Base-by-base conservation (phyloP, 2,329 filamentous ascomycete genomes). In the Sclerotiophoma versabilis region DNA sequence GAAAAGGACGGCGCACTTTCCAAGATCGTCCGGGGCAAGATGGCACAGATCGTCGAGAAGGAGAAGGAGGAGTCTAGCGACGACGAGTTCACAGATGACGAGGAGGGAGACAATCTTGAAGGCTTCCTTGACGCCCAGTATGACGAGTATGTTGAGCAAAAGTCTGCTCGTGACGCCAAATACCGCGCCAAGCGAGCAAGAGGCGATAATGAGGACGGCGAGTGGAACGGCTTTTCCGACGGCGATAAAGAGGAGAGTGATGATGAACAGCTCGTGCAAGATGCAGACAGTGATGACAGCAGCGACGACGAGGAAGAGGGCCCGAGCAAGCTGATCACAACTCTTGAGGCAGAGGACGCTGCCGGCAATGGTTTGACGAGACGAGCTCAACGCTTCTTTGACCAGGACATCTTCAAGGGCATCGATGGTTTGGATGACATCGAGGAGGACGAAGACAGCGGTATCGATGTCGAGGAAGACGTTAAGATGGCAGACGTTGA, bases 381-480 rank as follows among this genome's bases (percentile, higher is more conserved):
- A 73, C 86, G 92, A 59, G 95, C 95, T 8, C 85, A 88, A 9
- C 84, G 89, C 57, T 99, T 99, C 78, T 99, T 99, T 74, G 89
- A 90, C 65, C 93, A 97, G 72, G 93, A 97, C 63, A 89, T 99
- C 33, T 99, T 99, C 80, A 87, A 93, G 63, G 91, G 87, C 32
- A 87, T 98, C 48, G 85, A 86, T 19, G 90, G 85, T 0, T 75
- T 89, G 17, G 78, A 88, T 2, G 86, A 86, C 15, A 81, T 84
- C 22, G 79, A 83, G 6, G 77, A 77, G 19, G 69, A 71, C 15
- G 68, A 72, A 11, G 79, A 73, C 49, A 75, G 72, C 34, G 74
- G 72, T 5, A 75, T 75, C 25, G 74, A 76, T 32, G 67, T 75
- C 7, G 78, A 77, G 37, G 68, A 67, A 25, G 70, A 72, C 39